phyloP scores from a whole-genome alignment of 306 rosid genomes.

The Arachis stenosperma region DNA sequence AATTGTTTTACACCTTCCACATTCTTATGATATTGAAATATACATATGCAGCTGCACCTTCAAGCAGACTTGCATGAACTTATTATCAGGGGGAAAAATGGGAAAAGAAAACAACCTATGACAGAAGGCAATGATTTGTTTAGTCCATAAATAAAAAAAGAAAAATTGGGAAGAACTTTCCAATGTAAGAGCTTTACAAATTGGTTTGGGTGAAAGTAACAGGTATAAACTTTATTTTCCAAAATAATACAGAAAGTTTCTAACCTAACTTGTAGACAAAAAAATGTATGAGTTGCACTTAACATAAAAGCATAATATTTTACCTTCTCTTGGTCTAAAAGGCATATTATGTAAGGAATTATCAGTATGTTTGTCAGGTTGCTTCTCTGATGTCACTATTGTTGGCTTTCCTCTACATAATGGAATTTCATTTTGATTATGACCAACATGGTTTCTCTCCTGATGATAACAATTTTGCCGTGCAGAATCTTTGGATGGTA shows the following conservation, averaged over 20 bases:
- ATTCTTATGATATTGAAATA: background rate
- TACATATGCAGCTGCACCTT: constrained; percentile 27
- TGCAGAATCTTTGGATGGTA: constrained; percentile 52
- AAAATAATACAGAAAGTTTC: constrained; percentile 26
- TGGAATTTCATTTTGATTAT: constrained; percentile 48
- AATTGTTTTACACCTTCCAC: constrained; percentile 16
- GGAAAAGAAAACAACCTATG: constrained; percentile 8
- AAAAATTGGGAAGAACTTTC: constrained; percentile 14
- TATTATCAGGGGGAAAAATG: background rate
- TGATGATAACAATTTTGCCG: constrained; percentile 38
- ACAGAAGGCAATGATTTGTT: constrained; percentile 7
- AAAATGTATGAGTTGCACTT: constrained; percentile 8
- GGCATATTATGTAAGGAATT: constrained; percentile 55
- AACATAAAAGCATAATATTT: constrained; percentile 42
- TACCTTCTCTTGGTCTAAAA: constrained; percentile 57
- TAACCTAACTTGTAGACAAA: constrained; percentile 14
- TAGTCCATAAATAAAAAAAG: background rate
- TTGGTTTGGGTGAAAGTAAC: background rate
- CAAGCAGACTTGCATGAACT: constrained; percentile 26
- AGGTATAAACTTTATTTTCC: constrained; percentile 12
- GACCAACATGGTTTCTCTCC: constrained; percentile 46
- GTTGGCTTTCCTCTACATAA: constrained; percentile 51
- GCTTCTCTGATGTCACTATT: constrained; percentile 42
- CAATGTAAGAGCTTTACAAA: constrained; percentile 17
- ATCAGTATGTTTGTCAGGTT: constrained; percentile 50